phyloP scores from a whole-genome alignment of 352 stramenopile genomes.

The Phytophthora cryptogea region DNA sequence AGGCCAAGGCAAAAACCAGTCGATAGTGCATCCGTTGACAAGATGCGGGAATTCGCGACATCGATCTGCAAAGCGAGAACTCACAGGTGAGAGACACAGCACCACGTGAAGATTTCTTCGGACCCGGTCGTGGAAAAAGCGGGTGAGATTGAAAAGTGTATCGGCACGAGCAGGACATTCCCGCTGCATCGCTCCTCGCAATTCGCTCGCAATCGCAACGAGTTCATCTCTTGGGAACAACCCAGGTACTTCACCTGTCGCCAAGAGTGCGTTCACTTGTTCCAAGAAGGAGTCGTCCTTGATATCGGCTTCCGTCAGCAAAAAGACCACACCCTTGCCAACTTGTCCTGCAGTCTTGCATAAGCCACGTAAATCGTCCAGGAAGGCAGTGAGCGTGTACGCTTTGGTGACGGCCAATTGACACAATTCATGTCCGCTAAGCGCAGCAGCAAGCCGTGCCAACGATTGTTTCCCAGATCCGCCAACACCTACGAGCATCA shows the following conservation, averaged over 20 bases:
- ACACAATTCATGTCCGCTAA: constrained; percentile 78
- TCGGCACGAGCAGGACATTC: constrained; percentile 65
- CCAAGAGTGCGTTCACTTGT: constrained; percentile 87
- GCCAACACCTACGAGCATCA: constrained; percentile 92
- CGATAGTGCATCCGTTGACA: constrained; percentile 86
- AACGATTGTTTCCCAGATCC: constrained; percentile 90
- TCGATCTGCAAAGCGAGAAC: constrained; percentile 70
- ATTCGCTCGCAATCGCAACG: constrained; percentile 80
- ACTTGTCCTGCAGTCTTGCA: constrained; percentile 86
- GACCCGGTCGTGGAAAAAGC: constrained; percentile 89
- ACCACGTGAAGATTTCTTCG: constrained; percentile 85
- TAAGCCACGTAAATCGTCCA: constrained; percentile 85
- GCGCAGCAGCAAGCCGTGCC: constrained; percentile 76
- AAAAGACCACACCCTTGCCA: constrained; percentile 81
- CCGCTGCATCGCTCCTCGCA: constrained; percentile 75
- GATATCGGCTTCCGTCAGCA: constrained; percentile 90
- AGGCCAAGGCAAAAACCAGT: constrained; percentile 92
- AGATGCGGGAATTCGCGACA: constrained; percentile 90
- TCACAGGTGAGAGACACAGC: constrained; percentile 89
- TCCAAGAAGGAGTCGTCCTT: constrained; percentile 92
- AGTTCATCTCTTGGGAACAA: constrained; percentile 92
- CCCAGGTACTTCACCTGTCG: constrained; percentile 78
- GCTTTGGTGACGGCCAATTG: constrained; percentile 90
- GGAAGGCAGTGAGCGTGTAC: constrained; percentile 84
- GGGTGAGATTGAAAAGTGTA: constrained; percentile 81